These are phyloP conservation scores for Oryza coarctata DNA, from an alignment of 176 grass and related monocot genomes.

Conservation along the genomic window DNA sequence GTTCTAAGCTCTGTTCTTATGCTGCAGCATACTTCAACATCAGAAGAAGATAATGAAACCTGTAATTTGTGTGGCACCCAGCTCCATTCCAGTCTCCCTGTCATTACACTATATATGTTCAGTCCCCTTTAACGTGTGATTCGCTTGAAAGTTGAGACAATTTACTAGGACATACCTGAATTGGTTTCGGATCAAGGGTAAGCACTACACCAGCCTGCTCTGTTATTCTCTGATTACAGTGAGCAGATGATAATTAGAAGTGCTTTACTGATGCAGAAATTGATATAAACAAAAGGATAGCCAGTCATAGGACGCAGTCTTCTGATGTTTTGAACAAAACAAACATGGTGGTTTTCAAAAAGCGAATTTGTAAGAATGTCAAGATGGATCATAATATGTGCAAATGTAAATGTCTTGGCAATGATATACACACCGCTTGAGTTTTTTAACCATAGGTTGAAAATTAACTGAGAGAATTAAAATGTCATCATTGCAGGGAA, in stretches of 20 bases:
- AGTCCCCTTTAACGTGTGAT: constrained; percentile 4
- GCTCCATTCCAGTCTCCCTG: constrained; percentile 99
- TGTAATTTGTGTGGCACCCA: constrained; percentile 98
- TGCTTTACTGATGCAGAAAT: neutral
- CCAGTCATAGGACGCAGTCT: neutral
- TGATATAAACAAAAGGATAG: neutral
- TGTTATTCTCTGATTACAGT: constrained; percentile 82
- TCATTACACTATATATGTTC: constrained; percentile 18
- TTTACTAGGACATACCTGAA: constrained; percentile 59
- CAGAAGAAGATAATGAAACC: constrained; percentile 37
- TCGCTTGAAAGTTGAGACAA: constrained; percentile 12
- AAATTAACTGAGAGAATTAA: neutral
- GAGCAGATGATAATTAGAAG: constrained; percentile 36
- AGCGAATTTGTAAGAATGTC: neutral
- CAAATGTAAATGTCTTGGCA: neutral
- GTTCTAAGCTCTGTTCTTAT: neutral
- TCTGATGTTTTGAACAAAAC: neutral
- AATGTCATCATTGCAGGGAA: neutral
- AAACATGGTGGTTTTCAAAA: neutral
- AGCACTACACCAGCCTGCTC: constrained; percentile 97
- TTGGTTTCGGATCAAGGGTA: constrained; percentile 97
- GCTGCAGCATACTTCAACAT: neutral
- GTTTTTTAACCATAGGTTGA: neutral
- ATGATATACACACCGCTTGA: neutral
- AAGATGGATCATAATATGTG: neutral